Percentiles rank a stretch among this genome's conserved stretches.
Evolutionary conservation across 1,284 basidiomycete genomes (phyloP).

Genomic region (Tilletia caries): DNA sequence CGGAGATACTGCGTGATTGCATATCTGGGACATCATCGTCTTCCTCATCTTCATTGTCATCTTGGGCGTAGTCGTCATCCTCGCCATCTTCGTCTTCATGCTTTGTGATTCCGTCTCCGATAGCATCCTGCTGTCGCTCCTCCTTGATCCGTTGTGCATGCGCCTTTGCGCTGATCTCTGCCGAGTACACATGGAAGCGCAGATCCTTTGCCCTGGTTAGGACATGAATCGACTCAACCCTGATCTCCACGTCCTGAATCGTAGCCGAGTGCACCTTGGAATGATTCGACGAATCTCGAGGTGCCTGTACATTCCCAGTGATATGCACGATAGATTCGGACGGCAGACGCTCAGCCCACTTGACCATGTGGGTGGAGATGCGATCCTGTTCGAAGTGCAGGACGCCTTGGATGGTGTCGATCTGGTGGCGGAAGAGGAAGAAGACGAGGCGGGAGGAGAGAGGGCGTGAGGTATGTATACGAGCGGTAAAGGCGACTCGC

Average conservation of each 20-base stretch:
- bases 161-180: slow-evolving; percentile 21
- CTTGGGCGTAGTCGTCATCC: slow-evolving; percentile 16
- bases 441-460: slow-evolving; percentile 44
- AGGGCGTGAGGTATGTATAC: slow-evolving; percentile 44
- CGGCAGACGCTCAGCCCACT: slow-evolving; percentile 44
- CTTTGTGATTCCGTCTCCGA: not conserved
- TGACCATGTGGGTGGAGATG: slow-evolving; percentile 43
- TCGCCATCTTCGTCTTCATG: not conserved
- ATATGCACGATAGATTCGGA: slow-evolving; percentile 44
- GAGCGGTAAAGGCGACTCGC: slow-evolving; percentile 33
- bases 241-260: slow-evolving; percentile 40
- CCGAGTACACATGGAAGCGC: slow-evolving; percentile 48
- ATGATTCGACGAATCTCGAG: slow-evolving; percentile 57
- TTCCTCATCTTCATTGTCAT: slow-evolving; percentile 9
- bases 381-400: slow-evolving; percentile 22
- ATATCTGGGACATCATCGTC: not conserved
- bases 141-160: not conserved
- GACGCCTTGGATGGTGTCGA: slow-evolving; percentile 44
- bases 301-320: slow-evolving; percentile 36
- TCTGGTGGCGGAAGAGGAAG: slow-evolving; percentile 44
- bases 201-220: slow-evolving; percentile 36
- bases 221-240: slow-evolving; percentile 40
- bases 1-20: not conserved
- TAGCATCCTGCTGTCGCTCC: not conserved
- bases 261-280: slow-evolving; percentile 37